Percentiles rank a stretch among this genome's conserved stretches.
Evolutionary conservation across 176 grass and related monocot species (phyloP).

Genomic region (Cenchrus americanus): DNA sequence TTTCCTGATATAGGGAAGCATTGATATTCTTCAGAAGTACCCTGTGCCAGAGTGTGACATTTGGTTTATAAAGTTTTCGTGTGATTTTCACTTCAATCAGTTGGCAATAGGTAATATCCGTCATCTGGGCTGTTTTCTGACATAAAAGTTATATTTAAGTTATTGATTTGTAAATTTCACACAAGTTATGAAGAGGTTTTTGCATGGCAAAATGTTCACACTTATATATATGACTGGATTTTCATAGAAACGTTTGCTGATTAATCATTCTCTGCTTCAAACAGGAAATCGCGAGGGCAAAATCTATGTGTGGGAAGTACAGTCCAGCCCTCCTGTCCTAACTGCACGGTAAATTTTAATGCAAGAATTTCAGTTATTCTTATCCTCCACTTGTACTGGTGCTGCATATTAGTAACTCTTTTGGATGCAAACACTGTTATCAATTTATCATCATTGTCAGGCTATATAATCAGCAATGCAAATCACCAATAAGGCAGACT

Average conservation of each 20-base stretch:
- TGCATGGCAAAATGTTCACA: neutral
- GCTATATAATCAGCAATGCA: constrained; percentile 74
- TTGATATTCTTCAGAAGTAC: constrained; percentile 97
- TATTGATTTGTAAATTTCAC: neutral
- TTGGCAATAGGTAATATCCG: constrained; percentile 78
- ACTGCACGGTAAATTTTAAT: constrained; percentile 52
- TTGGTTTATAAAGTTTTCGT: constrained; percentile 99
- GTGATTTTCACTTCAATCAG: constrained; percentile 97
- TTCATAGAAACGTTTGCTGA: neutral
- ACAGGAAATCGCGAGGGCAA: constrained; percentile 94
- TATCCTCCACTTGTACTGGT: neutral
- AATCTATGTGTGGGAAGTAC: constrained; percentile 90
- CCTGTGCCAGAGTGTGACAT: constrained; percentile 96
- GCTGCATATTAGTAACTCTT: constrained; percentile 7
- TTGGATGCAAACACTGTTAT: neutral
- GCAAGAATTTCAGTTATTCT: constrained; percentile 16
- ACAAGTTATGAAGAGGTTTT: constrained; percentile 14
- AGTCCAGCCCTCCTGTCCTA: constrained; percentile 77
- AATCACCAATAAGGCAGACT: constrained; percentile 84
- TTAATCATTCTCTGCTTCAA: constrained; percentile 23
- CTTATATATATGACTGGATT: neutral
- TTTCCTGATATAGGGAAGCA: constrained; percentile 59
- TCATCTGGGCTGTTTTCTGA: neutral
- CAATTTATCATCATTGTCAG: constrained; percentile 44
- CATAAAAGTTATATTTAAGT: neutral